Evolutionary conservation across 305 asterid genomes (phyloP).

Genomic region (Fraxinus angustifolia): DNA sequence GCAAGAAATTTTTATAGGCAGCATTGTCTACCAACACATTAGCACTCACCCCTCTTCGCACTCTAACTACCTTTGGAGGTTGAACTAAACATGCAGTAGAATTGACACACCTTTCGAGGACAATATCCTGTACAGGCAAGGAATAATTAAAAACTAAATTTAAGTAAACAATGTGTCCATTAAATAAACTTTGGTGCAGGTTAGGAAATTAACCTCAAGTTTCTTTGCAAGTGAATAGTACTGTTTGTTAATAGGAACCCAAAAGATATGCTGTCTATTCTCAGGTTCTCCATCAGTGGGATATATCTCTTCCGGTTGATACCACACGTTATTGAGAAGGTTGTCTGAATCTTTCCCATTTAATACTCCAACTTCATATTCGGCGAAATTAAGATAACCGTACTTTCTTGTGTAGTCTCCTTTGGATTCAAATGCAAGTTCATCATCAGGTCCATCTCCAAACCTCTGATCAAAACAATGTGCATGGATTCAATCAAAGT

Average conservation of each 20-base stretch:
- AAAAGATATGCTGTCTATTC: conserved; percentile 44
- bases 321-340: conserved; percentile 47
- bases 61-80: conserved; percentile 34
- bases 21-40: conserved; percentile 40
- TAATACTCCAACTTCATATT: conserved; percentile 12
- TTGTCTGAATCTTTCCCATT: conserved; percentile 29
- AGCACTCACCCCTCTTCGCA: conserved; percentile 33
- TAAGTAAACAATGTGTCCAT: not conserved
- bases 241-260: conserved; percentile 39
- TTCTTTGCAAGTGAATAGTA: conserved; percentile 26
- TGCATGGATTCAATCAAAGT: not conserved
- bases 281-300: conserved; percentile 43
- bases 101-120: conserved; percentile 33
- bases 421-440: conserved; percentile 37
- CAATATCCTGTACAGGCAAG: conserved; percentile 23
- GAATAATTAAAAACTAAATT: not conserved
- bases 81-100: conserved; percentile 36
- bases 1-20: conserved; percentile 37
- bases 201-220: conserved; percentile 28
- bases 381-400: conserved; percentile 33
- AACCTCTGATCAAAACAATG: conserved; percentile 30
- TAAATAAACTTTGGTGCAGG: no score
- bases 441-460: conserved; percentile 42
- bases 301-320: conserved; percentile 52
- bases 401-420: conserved; percentile 55